phyloP scores from a whole-genome alignment of 495 filamentous ascomycete species.

The Hypoxylon trugodes region DNA sequence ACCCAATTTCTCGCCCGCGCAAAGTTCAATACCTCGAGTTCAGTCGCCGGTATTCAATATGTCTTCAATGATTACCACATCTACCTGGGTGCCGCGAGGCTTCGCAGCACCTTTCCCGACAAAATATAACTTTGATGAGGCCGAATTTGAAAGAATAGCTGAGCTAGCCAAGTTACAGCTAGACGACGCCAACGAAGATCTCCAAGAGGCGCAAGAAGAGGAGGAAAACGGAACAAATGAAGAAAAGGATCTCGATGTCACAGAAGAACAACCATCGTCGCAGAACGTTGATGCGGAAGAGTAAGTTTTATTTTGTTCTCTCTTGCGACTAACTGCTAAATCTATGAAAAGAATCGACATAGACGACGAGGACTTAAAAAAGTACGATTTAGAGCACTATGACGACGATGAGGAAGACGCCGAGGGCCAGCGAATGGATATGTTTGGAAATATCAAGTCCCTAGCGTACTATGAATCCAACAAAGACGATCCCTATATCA shows the following conservation, averaged over 20 bases:
- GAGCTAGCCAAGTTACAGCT: slow-evolving; percentile 88
- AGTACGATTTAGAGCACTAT: slow-evolving; percentile 96
- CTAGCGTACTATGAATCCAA: slow-evolving; percentile 93
- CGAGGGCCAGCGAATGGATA: slow-evolving; percentile 75
- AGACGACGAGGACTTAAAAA: slow-evolving; percentile 87
- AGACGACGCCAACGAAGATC: slow-evolving; percentile 87
- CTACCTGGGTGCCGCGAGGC: slow-evolving; percentile 92
- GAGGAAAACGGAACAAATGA: slow-evolving; percentile 43
- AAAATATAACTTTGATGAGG: slow-evolving; percentile 91
- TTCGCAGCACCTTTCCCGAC: slow-evolving; percentile 90
- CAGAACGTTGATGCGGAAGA: slow-evolving; percentile 45
- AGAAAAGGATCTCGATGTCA: slow-evolving; percentile 25
- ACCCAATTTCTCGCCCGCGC: slow-evolving; percentile 9
- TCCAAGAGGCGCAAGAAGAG: slow-evolving; percentile 70
- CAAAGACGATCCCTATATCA: slow-evolving; percentile 95
- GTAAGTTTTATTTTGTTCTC: slow-evolving; percentile 37
- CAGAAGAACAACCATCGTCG: slow-evolving; percentile 40
- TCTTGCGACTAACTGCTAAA: slow-evolving; percentile 32
- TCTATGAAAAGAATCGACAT: slow-evolving; percentile 48
- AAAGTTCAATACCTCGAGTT: background rate
- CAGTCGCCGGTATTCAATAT: slow-evolving; percentile 13
- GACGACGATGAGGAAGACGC: slow-evolving; percentile 77
- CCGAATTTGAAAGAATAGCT: slow-evolving; percentile 90
- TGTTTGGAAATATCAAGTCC: slow-evolving; percentile 94
- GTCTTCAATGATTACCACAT: slow-evolving; percentile 87